Evolutionary conservation across 352 stramenopile species (phyloP), one percentile per base, ranked within the genome.

Genomic region (Phytophthora hibernalis): DNA sequence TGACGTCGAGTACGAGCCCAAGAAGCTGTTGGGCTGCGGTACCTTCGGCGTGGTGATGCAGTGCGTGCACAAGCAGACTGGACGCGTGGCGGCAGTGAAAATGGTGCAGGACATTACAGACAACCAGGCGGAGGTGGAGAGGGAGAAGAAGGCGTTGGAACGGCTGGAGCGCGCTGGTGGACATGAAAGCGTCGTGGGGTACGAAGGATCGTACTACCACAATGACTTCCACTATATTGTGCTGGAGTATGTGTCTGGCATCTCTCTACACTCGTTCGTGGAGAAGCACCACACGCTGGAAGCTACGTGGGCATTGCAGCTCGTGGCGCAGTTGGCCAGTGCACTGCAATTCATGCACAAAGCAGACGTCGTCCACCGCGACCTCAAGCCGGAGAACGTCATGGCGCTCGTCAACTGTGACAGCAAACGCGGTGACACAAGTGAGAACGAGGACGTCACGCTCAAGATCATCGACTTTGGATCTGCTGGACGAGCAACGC

Each of bases 401-500:
- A 91, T 97, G 77, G 24, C 44, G 0, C 60, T 96, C 1, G 57
- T 77, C 13, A 37, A 62, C 38, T 33, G 31, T 12, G 47, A 59
- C 21, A 16, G 33, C 12, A 61, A 69, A 24, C 55, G 31, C 15
- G 56, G 42, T 22, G 37, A 57, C 35, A 30, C 55, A 16, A 43
- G 40, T 26, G 44, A 49, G 26, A 64, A 65, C 33, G 64, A 88
- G 35, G 53, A 77, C 3, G 66, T 90, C 1, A 69, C 59, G 24
- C 71, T 95, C 53, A 97, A 97, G 63, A 82, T 97, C 38, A 95
- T 96, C 43, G 90, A 97, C 73, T 95, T 97, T 70, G 90, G 90
- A 4, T 93, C 85, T n/a, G 86, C 87, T 2, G 82, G 82, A 13
- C 55, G 54, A 3, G 54, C 59, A 8, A 78, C 68, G 0, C 20